These are phyloP conservation scores for Acrodontium crateriforme DNA, from an alignment of 2,329 filamentous ascomycete genomes.

Conservation along the genomic window DNA sequence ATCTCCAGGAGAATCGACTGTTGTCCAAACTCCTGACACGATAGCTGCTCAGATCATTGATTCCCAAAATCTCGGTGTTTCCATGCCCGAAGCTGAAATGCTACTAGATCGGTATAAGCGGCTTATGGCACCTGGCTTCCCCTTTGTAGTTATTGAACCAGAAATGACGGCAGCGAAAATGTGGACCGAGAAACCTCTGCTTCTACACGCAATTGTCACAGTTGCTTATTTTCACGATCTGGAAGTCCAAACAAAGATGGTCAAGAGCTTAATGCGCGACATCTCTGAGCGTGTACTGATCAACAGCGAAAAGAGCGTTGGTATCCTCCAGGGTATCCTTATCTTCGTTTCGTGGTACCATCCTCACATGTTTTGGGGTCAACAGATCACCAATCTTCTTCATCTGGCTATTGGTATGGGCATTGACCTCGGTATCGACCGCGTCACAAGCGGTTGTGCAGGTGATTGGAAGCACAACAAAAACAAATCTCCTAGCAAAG, in stretches of 20 bases:
- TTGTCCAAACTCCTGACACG: no score
- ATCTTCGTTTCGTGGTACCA: constrained; percentile 12
- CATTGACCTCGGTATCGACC: constrained; percentile 16
- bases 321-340: constrained; percentile 16
- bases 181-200: constrained; percentile 13
- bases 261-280: constrained; percentile 17
- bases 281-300: constrained; percentile 17
- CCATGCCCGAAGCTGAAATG: constrained; percentile 14
- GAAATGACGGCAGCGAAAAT: constrained; percentile 11
- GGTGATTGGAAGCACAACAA: constrained; percentile 6
- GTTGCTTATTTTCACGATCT: constrained; percentile 18
- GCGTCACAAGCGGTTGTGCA: constrained; percentile 6
- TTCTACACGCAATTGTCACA: constrained; percentile 17
- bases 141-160: constrained; percentile 14
- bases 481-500: constrained; percentile 5
- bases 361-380: constrained; percentile 17
- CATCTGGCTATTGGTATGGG: constrained; percentile 17
- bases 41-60: constrained; percentile 1
- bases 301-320: constrained; percentile 18
- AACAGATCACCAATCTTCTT: constrained; percentile 16
- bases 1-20: no score
- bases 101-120: constrained; percentile 15
- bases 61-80: constrained; percentile 4
- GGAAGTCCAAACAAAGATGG: constrained; percentile 12
- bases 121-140: constrained; percentile 14